Percentiles rank a stretch among this genome's conserved stretches.
Evolutionary conservation across 371 early-diverging fungal genomes (phyloP).

Genomic region (Mucor sp.): DNA sequence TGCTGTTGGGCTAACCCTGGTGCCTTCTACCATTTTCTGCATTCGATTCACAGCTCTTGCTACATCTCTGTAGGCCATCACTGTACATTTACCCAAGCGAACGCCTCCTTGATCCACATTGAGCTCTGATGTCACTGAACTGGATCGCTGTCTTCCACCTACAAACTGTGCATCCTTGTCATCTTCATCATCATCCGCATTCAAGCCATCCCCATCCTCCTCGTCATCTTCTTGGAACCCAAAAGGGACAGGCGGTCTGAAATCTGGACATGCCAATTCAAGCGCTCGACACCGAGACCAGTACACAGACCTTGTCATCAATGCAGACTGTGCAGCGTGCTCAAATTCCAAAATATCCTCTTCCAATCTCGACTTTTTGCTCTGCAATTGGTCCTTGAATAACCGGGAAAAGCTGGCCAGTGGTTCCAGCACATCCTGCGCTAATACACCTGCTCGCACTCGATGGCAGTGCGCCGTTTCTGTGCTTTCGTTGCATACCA

Average conservation of each 20-base stretch:
- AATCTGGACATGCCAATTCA: slow-evolving; percentile 7
- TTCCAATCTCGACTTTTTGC: not conserved
- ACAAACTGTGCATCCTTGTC: slow-evolving; percentile 8
- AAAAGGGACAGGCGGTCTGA: slow-evolving; percentile 11
- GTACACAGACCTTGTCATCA: slow-evolving; percentile 13
- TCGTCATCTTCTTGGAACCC: slow-evolving; percentile 19
- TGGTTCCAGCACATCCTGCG: slow-evolving; percentile 16
- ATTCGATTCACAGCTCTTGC: slow-evolving; percentile 9
- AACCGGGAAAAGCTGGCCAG: not conserved
- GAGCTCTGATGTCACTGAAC: slow-evolving; percentile 21
- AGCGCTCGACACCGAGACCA: slow-evolving; percentile 19
- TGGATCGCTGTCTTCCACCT: slow-evolving; percentile 12
- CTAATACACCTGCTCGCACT: slow-evolving; percentile 5
- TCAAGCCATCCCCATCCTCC: not conserved
- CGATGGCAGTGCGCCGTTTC: slow-evolving; percentile 16
- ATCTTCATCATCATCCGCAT: not conserved
- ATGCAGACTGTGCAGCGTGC: slow-evolving; percentile 16
- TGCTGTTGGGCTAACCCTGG: not conserved
- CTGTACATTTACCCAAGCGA: slow-evolving; percentile 13
- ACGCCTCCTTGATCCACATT: slow-evolving; percentile 20
- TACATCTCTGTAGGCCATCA: slow-evolving; percentile 15
- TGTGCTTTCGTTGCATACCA: slow-evolving; percentile 4
- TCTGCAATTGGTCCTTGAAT: not conserved
- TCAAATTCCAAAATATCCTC: slow-evolving; percentile 14
- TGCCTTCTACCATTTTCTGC: slow-evolving; percentile 16